Evolutionary conservation across 1,284 basidiomycete species (phyloP).

Genomic region (Boletus albobrunnescens): DNA sequence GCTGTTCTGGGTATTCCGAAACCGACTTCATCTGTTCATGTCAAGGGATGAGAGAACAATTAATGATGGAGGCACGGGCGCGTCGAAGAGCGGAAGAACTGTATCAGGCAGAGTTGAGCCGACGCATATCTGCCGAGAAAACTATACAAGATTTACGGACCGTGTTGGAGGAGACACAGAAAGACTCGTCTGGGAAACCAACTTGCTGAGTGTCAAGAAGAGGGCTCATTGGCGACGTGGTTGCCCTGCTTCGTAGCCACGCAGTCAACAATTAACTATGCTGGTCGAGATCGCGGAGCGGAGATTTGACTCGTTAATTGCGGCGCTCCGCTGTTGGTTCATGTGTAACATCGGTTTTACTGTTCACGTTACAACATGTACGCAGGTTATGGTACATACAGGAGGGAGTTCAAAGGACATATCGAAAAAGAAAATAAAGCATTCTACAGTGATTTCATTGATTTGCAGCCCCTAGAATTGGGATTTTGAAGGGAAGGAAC

Average conservation of each 20-base stretch:
- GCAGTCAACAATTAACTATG: neutral
- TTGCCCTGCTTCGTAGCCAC: neutral
- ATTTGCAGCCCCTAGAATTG: slow-evolving; percentile 3
- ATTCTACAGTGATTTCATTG: slow-evolving; percentile 20
- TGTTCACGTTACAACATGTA: slow-evolving; percentile 1
- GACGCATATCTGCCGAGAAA: slow-evolving; percentile 24
- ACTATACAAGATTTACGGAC: slow-evolving; percentile 13
- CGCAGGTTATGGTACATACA: slow-evolving; percentile 23
- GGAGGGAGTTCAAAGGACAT: slow-evolving; percentile 10
- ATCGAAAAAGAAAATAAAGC: slow-evolving; percentile 20
- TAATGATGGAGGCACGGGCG: slow-evolving; percentile 30
- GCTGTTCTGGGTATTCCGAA: neutral
- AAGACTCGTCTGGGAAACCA: neutral
- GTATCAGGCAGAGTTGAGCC: slow-evolving; percentile 24
- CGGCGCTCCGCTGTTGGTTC: neutral
- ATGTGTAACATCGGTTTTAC: neutral
- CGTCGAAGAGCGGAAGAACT: slow-evolving; percentile 33
- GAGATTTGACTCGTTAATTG: no score
- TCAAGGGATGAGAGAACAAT: slow-evolving; percentile 36
- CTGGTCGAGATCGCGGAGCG: neutral
- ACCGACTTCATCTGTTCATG: slow-evolving; percentile 7
- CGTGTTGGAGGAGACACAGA: slow-evolving; percentile 6
- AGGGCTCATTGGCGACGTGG: neutral
- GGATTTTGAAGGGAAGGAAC: slow-evolving; percentile 5
- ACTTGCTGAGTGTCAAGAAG: neutral